phyloP scores from a whole-genome alignment of 2,329 filamentous ascomycete species.

The Arthrobotrys pseudoclavata region DNA sequence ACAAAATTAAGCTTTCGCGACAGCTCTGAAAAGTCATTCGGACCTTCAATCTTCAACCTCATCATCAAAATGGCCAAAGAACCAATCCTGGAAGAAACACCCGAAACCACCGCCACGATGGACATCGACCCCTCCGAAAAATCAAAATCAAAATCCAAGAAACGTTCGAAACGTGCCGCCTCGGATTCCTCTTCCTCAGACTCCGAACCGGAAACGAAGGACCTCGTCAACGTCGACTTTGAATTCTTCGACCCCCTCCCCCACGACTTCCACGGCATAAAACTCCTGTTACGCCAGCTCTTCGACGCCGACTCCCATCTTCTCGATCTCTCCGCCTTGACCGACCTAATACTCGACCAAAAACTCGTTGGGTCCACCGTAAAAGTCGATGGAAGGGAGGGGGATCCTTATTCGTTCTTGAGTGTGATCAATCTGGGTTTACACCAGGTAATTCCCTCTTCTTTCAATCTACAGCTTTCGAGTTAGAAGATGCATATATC shows the following conservation, averaged over 20 bases:
- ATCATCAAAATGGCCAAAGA: slow-evolving; percentile 2
- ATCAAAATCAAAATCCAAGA: slow-evolving; percentile 29
- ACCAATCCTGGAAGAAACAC: background rate
- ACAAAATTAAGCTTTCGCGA: background rate
- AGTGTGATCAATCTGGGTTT: slow-evolving; percentile 80
- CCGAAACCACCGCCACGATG: background rate
- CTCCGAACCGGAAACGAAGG: background rate
- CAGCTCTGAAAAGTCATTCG: background rate
- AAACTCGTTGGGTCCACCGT: slow-evolving; percentile 91
- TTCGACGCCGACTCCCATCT: slow-evolving; percentile 88
- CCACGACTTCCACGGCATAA: slow-evolving; percentile 94
- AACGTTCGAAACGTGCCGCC: slow-evolving; percentile 7
- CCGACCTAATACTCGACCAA: slow-evolving; percentile 89
- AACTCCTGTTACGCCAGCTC: slow-evolving; percentile 88
- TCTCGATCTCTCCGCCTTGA: slow-evolving; percentile 87
- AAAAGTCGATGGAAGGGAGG: slow-evolving; percentile 95
- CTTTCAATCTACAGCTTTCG: background rate
- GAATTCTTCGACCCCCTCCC: slow-evolving; percentile 98
- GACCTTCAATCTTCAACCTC: background rate
- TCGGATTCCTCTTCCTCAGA: slow-evolving; percentile 21
- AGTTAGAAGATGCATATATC: too few relatives aligned
- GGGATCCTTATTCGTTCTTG: slow-evolving; percentile 67
- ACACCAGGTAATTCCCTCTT: slow-evolving; percentile 71
- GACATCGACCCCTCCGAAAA: background rate
- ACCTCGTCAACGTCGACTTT: slow-evolving; percentile 85